Base-by-base conservation (phyloP, 2,329 filamentous ascomycete species). In the Phoma sp. region DNA sequence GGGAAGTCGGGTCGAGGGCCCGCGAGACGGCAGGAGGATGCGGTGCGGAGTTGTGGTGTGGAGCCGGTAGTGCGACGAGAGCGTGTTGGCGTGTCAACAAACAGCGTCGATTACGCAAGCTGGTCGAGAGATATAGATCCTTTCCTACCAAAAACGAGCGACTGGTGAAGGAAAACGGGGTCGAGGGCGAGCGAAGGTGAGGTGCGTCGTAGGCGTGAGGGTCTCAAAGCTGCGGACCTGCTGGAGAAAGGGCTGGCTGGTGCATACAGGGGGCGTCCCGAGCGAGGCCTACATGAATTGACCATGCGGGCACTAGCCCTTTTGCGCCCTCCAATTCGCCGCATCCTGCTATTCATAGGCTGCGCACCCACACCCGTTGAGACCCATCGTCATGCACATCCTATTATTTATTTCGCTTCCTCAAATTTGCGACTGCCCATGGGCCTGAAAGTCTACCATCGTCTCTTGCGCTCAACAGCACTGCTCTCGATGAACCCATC, bases 141-240 rank as follows among this genome's bases (percentile, higher is more conserved):
- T 60, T 60, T 60, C 61, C 59, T 63, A 59, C 58, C 55, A 61
- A 61, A 68, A 74, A 70, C 69, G 71, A 74, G 69, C 59, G 71
- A 73, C 71, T 72, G 69, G 68, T 64, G 61, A 67, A 69, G 64
- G 52, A 56, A 58, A 49, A 56, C 41, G 23, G 47, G 13, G 58
- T 57, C 46, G 39, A 27, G 11, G 42, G 37, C 23, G 39, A 47
- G 14, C 39, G 39, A 47, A 29, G 36, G 44, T 40, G 24, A 29
- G 36, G 44, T 40, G 30, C 27, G 29, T 25, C 14, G 44, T 44
- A 35, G 13, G 41, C 23, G 42, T 38, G 44, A 52, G 35, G 44
- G 30, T 39, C 32, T 38, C 47, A 39, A 37, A 29, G 42, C 25
- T 38, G 47, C 41, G 35, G n/a, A 35, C 48, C 18, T 33, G 46